Evolutionary conservation across 768 basidiomycete genomes (phyloP), one percentile per base, ranked within the genome.

Genomic region (Tricholoma terreum): DNA sequence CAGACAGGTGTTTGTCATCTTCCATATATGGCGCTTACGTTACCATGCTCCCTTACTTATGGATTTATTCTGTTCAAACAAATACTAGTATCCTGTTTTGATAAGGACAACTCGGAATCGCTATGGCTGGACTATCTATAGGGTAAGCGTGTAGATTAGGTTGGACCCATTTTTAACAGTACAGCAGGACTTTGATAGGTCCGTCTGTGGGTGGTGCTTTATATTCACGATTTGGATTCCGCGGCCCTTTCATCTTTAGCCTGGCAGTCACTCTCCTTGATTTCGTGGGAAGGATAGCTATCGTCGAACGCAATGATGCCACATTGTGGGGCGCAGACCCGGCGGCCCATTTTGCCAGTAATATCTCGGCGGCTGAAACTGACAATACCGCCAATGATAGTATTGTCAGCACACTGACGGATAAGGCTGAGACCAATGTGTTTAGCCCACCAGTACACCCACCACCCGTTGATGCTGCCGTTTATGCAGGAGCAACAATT

Each of bases 201-300:
- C 81, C 84, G 2, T 84, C 86, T 0, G 73, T 80, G 2, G 85
- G 84, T 27, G 85, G 86, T 21, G 66, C 71, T 2, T 63, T 87
- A 27, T 87, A 80, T 62, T 61, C 65, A 17, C 76, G 72, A 11
- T 84, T 81, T 63, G 85, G 86, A 6, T 86, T 78, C 64, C 80
- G 81, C 15, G 85, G 76, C 4, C 86, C 86, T 1, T 84, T 86
- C 54, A 70, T 86, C 22, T 81, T 83, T 46, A 75, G 79, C 1
- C 75, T 84, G 33, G 67, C 72, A 11, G 72, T 76, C 38, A 73
- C 82, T 0, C 33, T 74, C 14, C 46, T 83, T 3, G 85, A 87
- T 60, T 75, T 86, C 30, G 30, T 81, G 24, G 80, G 79, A 34
- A 77, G 85, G 30, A 61, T 84, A n/a, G 65, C 85, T 45, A 67